Evolutionary conservation across 139 green algal genomes (phyloP), one percentile per base, ranked within the genome.

Genomic region (Coelastrella sp.): DNA sequence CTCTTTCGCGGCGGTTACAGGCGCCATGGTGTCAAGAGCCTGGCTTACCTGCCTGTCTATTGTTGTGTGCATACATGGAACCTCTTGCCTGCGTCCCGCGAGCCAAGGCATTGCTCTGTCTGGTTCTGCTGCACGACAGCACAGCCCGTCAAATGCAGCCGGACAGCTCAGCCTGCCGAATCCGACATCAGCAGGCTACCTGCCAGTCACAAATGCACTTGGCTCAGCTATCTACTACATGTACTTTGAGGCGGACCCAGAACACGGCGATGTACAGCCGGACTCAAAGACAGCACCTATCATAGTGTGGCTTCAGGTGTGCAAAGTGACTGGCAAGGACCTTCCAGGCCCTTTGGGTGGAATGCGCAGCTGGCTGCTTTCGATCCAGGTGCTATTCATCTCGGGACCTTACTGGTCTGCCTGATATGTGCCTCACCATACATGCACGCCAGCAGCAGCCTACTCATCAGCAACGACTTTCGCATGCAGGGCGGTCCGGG

Each of bases 291-390:
- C 83, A 32, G 56, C 73, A 17, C 93, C 93, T 0, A 94, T 95
- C 60, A 65, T 95, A 5, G 60, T 95, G 66, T 95, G 93, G 93
- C 92, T 95, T 0, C 93, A 95, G 91, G 92, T 92, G 19, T 74
- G 81, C n/a, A 75, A 0, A 86, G 32, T 47, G 32, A 1, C 32
- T 47, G 32, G 32, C 32, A 47, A 47, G 32, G 32, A 47, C 32
- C 32, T 47, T 47, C 1, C 32, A 47, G 32, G 32, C 32, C 32
- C 32, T 47, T 47, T 47, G 0, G 32, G 32, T 47, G 32, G 32
- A 47, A 47, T n/a, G n/a, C n/a, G 32, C 32, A 47, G 32, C 32
- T 1, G 32, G 32, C 0, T 47, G 32, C 32, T 47, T 1, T 47
- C n/a, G 32, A 47, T 1, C 32, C 32, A 47, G 1, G 32, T 47